phyloP scores from a whole-genome alignment of 208 protist genomes.

The Crithidia sp. region DNA sequence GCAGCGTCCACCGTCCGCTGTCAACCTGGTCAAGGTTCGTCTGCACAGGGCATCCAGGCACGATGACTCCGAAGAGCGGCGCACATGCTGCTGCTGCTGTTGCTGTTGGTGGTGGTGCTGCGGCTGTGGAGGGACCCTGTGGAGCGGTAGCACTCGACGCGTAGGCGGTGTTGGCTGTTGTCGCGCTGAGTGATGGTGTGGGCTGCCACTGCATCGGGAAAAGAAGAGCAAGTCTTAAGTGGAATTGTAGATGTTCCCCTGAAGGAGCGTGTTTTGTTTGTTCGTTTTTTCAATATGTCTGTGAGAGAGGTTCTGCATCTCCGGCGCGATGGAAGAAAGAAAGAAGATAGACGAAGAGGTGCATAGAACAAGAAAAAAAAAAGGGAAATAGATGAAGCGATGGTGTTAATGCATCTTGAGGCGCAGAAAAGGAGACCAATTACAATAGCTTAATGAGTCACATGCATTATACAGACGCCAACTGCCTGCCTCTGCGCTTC shows the following conservation, averaged over 20 bases:
- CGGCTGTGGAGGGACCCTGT: not conserved
- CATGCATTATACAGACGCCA: too few relatives aligned
- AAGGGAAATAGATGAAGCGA: too few relatives aligned
- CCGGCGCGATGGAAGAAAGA: not conserved
- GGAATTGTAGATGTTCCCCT: not conserved
- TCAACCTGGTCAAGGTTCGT: conserved; percentile 53
- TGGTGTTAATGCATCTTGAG: too few relatives aligned
- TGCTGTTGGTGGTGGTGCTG: not conserved
- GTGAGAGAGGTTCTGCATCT: too few relatives aligned
- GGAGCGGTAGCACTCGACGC: too few relatives aligned
- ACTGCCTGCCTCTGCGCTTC: too few relatives aligned
- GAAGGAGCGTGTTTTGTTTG: not conserved
- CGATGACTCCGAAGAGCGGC: conserved; percentile 58
- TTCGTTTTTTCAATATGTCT: not conserved
- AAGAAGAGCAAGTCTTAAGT: too few relatives aligned
- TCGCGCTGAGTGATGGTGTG: not conserved
- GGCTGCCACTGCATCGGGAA: conserved; percentile 27
- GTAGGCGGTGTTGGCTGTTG: not conserved
- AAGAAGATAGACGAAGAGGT: not conserved
- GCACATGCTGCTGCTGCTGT: not conserved
- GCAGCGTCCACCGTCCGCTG: conserved; percentile 49
- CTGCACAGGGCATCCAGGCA: conserved; percentile 66
- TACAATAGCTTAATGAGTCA: not conserved
- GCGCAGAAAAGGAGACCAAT: not conserved
- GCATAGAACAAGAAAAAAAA: conserved; percentile 8